These are phyloP conservation scores for Sisymbrium altissimum DNA, from an alignment of 345 rosid species.

Conservation along the genomic window DNA sequence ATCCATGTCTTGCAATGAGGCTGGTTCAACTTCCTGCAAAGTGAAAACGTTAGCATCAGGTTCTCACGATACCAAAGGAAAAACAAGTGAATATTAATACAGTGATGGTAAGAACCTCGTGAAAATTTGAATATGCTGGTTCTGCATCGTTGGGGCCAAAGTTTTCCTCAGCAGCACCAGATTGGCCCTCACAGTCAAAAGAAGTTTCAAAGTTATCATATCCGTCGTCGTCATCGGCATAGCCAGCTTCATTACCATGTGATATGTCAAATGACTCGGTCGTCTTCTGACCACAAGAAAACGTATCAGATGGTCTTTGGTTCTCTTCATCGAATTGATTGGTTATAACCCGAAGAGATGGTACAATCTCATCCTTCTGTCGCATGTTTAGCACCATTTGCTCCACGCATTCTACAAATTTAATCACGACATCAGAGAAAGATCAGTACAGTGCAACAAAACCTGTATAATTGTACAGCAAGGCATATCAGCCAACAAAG, in stretches of 20 bases:
- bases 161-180: conserved; percentile 42
- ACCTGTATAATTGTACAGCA: not conserved
- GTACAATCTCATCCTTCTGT: conserved; percentile 71
- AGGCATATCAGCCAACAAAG: conserved; percentile 25
- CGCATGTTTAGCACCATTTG: conserved; percentile 62
- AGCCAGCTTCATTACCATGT: conserved; percentile 39
- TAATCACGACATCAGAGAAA: conserved; percentile 6
- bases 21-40: conserved; percentile 56
- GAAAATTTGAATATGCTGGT: conserved; percentile 47
- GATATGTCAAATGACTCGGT: conserved; percentile 39
- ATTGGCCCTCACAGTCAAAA: conserved; percentile 54
- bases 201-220: conserved; percentile 48
- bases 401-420: conserved; percentile 60
- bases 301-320: conserved; percentile 50
- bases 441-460: not conserved
- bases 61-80: not conserved
- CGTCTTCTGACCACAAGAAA: conserved; percentile 44
- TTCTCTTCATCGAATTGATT: conserved; percentile 72
- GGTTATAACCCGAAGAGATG: conserved; percentile 58
- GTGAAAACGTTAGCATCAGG: conserved; percentile 1
- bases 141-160: conserved; percentile 40
- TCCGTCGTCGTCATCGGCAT: conserved; percentile 48
- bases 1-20: conserved; percentile 43
- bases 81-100: not conserved
- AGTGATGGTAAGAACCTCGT: conserved; percentile 48